A percentile compares a stretch with the other conserved stretches of the same genome.
Conservation (phyloP, 495 filamentous ascomycete species). For the Talaromyces liani region DNA sequence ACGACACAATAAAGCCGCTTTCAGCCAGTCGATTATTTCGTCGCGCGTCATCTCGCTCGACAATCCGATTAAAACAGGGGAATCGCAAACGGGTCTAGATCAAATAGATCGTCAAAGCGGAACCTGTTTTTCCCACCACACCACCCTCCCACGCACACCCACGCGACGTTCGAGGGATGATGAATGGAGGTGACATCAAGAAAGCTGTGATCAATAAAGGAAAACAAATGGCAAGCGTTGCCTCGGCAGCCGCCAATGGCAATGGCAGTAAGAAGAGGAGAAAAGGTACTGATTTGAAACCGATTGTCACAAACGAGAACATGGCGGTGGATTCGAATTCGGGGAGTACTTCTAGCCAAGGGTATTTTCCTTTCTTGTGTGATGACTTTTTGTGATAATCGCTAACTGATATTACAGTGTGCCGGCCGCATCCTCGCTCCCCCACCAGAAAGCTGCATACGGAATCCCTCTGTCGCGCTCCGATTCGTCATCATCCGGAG, state of each 20-base stretch:
- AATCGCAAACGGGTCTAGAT: slow-evolving; percentile 8
- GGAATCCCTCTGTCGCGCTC: slow-evolving; percentile 57
- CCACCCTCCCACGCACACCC: slow-evolving; percentile 8
- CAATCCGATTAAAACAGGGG: neutral
- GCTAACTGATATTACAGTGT: slow-evolving; percentile 19
- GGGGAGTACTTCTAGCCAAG: slow-evolving; percentile 38
- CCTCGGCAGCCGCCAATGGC: slow-evolving; percentile 54
- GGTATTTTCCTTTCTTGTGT: slow-evolving; percentile 32
- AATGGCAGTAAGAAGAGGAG: slow-evolving; percentile 74
- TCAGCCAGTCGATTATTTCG: neutral
- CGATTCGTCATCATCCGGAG: slow-evolving; percentile 72
- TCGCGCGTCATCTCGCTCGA: neutral
- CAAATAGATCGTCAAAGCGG: neutral
- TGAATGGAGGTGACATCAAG: slow-evolving; percentile 71
- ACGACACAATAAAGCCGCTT: neutral
- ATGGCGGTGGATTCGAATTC: slow-evolving; percentile 29
- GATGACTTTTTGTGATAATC: slow-evolving; percentile 18
- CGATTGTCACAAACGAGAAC: slow-evolving; percentile 79
- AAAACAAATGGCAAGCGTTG: slow-evolving; percentile 61
- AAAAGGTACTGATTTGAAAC: slow-evolving; percentile 78
- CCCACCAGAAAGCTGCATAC: slow-evolving; percentile 39
- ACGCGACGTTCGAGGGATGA: slow-evolving; percentile 27
- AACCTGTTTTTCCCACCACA: slow-evolving; percentile 18
- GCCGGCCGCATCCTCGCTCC: slow-evolving; percentile 34
- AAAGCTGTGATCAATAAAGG: slow-evolving; percentile 72